Percentiles rank a stretch among this genome's conserved stretches.
phyloP scores from a whole-genome alignment of 352 stramenopile species.

The Phytophthora constricta region DNA sequence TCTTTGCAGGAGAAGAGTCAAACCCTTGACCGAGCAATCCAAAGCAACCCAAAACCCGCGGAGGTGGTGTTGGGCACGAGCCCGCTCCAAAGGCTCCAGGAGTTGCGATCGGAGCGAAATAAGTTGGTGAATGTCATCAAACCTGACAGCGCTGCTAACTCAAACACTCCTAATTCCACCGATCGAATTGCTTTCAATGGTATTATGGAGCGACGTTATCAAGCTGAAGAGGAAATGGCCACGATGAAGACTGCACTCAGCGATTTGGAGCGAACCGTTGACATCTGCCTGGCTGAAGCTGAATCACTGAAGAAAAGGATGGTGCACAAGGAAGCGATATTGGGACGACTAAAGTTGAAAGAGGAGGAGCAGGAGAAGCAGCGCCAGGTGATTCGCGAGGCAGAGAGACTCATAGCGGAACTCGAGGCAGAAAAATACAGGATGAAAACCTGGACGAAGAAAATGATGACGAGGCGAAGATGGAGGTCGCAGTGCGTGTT shows the following conservation, averaged over 20 bases:
- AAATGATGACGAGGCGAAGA: neutral
- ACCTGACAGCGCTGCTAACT: neutral
- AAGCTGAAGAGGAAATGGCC: neutral
- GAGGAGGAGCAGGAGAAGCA: neutral
- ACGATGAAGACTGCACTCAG: neutral
- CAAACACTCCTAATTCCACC: neutral
- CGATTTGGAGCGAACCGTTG: neutral
- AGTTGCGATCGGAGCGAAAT: neutral
- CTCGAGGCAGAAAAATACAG: neutral
- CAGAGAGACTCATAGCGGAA: neutral
- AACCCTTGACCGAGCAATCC: neutral
- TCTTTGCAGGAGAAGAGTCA: neutral
- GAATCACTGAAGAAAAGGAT: neutral
- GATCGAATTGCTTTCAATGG: neutral
- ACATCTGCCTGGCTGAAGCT: neutral
- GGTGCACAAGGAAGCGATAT: neutral
- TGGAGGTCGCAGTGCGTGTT: neutral
- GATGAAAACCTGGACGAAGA: neutral
- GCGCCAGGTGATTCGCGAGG: neutral
- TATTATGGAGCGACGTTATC: neutral
- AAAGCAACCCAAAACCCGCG: neutral
- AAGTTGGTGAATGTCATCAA: neutral
- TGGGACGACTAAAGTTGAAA: neutral
- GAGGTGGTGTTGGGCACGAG: neutral
- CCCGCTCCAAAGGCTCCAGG: neutral